Evolutionary conservation across 225 moss, liverwort and hornwort species (phyloP), one percentile per base, ranked within the genome.

Genomic region (Sphagnum tenellum): DNA sequence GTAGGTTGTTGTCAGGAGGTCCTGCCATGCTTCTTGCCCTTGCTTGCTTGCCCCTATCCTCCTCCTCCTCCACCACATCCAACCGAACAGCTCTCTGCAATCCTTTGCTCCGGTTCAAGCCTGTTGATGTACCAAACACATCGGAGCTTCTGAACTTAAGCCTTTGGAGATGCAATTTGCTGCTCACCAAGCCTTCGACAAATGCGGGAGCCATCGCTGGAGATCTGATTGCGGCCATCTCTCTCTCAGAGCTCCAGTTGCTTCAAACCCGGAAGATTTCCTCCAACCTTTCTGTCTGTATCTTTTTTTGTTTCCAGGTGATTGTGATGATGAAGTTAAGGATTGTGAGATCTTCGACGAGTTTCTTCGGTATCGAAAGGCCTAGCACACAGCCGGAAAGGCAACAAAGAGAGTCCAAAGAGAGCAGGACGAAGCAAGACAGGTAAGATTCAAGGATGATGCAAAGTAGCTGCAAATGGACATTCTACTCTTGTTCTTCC

Each of bases 1-100:
- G 90, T 76, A 94, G 81, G 48, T 59, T 14, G 29, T 29, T 29
- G 29, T 29, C 29, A 29, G 29, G 29, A 58, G 67, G 50, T 46
- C 49, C 49, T 44, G 52, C 59, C 7, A 57, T 60, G 10, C 44
- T 50, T 49, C 58, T 49, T 3, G 51, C 9, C n/a, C 12, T 10
- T 3, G 68, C 61, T 10, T 60, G 48, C 1, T 59, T 50, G 12
- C 11, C 67, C n/a, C 46, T 57, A 7, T 7, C 44, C 56, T 67
- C 29, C 3, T 56, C 14, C 53, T 7, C 53, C 60, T 60, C 57
- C 49, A 46, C 48, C 68, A n/a, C 45, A 14, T 50, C 68, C 51
- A 49, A 5, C 5, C n/a, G 45, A 8, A 57, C 44, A 29, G 29
- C 29, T 45, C 61, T 50, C 68, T 61, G 68, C 68, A 58, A 45